A percentile compares a stretch with the other conserved stretches of the same genome.
These are phyloP conservation scores for Perkinsus chesapeaki DNA, from an alignment of 169 alveolate genomes.

Conservation along the genomic window DNA sequence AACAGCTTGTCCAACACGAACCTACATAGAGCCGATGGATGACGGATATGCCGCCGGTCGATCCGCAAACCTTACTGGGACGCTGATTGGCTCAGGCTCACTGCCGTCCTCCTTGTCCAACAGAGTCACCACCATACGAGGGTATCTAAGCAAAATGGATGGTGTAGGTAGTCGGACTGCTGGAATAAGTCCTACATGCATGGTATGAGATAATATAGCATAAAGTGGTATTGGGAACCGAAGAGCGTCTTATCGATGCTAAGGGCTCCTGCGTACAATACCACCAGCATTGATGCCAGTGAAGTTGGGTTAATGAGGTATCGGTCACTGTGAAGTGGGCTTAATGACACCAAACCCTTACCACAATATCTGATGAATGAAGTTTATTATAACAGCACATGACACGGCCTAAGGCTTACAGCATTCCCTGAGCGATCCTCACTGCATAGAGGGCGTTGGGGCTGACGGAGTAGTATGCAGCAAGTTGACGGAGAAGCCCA, in stretches of 20 bases:
- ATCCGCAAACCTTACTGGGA: constrained; percentile 59
- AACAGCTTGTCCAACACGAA: constrained; percentile 90
- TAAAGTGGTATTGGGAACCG: constrained; percentile 76
- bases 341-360: constrained; percentile 83
- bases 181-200: constrained; percentile 31
- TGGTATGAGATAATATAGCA: constrained; percentile 84
- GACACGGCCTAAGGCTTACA: neutral
- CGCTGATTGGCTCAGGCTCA: constrained; percentile 73
- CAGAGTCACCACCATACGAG: constrained; percentile 16
- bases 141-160: neutral
- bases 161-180: neutral
- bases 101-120: constrained; percentile 59
- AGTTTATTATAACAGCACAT: neutral
- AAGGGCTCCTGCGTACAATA: constrained; percentile 71
- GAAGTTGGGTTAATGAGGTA: constrained; percentile 81
- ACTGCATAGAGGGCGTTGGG: constrained; percentile 89
- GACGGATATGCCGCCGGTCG: neutral
- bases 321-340: constrained; percentile 92
- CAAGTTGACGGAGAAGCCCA: constrained; percentile 86
- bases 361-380: constrained; percentile 12
- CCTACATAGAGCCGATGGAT: constrained; percentile 46
- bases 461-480: constrained; percentile 85
- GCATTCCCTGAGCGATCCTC: constrained; percentile 81
- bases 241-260: constrained; percentile 70
- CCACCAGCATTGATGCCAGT: constrained; percentile 85